These are phyloP conservation scores for Kuraishia piskuri DNA, from an alignment of 805 yeast genomes.

Conservation along the genomic window DNA sequence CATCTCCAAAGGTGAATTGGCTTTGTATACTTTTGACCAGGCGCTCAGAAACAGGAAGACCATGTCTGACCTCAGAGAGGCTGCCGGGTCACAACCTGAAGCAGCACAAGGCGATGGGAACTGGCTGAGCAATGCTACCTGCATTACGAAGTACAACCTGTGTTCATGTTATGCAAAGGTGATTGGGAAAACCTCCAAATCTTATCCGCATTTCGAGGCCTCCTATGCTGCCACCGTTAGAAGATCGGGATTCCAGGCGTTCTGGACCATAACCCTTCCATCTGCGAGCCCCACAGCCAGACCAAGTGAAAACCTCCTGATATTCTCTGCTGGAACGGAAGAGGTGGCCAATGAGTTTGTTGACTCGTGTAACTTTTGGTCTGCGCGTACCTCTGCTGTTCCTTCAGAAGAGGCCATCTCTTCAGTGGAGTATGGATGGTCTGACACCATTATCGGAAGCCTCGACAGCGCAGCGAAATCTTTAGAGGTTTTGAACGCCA, in stretches of 20 bases:
- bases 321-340: conserved; percentile 58
- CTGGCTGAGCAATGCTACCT: conserved; percentile 58
- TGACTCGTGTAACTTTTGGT: conserved; percentile 84
- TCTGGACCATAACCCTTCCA: conserved; percentile 54
- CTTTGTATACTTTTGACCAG: conserved; percentile 42
- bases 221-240: conserved; percentile 16
- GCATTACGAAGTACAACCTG: conserved; percentile 42
- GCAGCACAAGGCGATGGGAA: conserved; percentile 40
- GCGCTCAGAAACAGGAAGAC: conserved; percentile 5
- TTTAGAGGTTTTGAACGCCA: conserved; percentile 18
- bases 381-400: conserved; percentile 73
- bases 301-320: conserved; percentile 27
- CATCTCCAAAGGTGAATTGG: conserved; percentile 57
- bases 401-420: conserved; percentile 69
- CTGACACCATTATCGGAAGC: conserved; percentile 13
- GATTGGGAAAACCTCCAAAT: conserved; percentile 24
- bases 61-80: conserved; percentile 2
- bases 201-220: conserved; percentile 10
- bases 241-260: conserved; percentile 25
- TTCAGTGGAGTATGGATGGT: conserved; percentile 83
- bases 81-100: conserved; percentile 2
- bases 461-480: conserved; percentile 14
- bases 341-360: conserved; percentile 65
- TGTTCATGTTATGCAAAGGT: conserved; percentile 43
- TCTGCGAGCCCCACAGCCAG: conserved; percentile 21